Base-by-base conservation (phyloP, 805 yeast species). In the Zygosaccharomyces lentus region DNA sequence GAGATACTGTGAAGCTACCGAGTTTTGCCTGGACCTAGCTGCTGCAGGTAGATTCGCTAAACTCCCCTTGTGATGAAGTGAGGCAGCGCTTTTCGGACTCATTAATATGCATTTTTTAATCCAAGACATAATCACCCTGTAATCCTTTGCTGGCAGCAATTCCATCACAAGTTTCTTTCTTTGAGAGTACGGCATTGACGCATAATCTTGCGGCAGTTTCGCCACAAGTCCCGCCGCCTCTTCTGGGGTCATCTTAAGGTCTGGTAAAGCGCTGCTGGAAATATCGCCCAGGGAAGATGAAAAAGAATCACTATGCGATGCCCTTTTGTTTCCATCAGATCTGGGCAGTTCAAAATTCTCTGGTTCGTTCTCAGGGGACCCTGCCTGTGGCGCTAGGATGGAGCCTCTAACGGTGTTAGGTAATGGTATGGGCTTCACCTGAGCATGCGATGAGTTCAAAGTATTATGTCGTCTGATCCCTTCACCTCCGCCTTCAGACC, bases 151-250 rank as follows among this genome's bases (percentile, higher is more conserved):
- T 7, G 75, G 74, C 13, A 67, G 58, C n/a, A 67, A 34, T 13
- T 67, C 68, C 10, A 60, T 37, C 47, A 70, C 46, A 2, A 68
- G 48, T 51, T 70, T 77, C 46, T 78, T 75, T 43, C 87, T 66
- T 54, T 77, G 82, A 1, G 84, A 77, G 56, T 80, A 80, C 0
- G 85, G 84, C 49, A 79, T 64, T 19, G 73, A 75, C 46, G 71
- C 66, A 56, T 80, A 81, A 55, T 79, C 73, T 1, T 70, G 61
- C 0, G 86, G 86, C 17, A 80, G 57, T 41, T 59, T 55, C 3
- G 54, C 56, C 12, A 66, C 57, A 7, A 71, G 41, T 13, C 57
- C 48, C n/a, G 57, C 56, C 8, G 68, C 62, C 25, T 65, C 68
- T 17, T 57, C 64, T 4, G 60, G 53, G 6, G 43, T 48, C 54